These are phyloP conservation scores for Colletotrichum theobromicola DNA, from an alignment of 2,329 filamentous ascomycete species.

Conservation along the genomic window DNA sequence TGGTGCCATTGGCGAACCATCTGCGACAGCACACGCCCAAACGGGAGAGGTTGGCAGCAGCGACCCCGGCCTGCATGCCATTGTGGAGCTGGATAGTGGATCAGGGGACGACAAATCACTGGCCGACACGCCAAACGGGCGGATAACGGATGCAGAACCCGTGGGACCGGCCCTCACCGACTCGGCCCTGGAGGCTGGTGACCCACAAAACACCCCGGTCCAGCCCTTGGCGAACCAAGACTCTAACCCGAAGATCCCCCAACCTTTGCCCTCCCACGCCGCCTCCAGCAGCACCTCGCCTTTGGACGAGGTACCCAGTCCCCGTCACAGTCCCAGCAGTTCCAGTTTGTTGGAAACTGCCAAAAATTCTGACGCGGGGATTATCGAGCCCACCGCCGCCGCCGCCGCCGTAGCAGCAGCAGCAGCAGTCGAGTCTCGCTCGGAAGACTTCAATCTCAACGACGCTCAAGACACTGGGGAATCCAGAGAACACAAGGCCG, in stretches of 20 bases:
- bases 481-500: conserved; percentile 29
- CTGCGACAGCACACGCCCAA: not conserved
- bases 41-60: not conserved
- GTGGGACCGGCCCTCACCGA: conserved; percentile 24
- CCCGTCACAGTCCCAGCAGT: not conserved
- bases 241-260: conserved; percentile 23
- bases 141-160: conserved; percentile 21
- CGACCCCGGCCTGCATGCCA: conserved; percentile 17
- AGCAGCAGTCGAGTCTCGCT: conserved; percentile 2
- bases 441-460: conserved; percentile 29
- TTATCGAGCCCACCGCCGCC: conserved; percentile 1
- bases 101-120: conserved; percentile 16
- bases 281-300: not conserved
- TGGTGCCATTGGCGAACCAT: conserved; percentile 16
- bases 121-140: conserved; percentile 20
- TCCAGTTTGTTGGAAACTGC: not conserved
- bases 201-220: conserved; percentile 18
- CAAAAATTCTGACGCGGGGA: conserved; percentile 21
- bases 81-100: conserved; percentile 7
- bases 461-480: conserved; percentile 31
- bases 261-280: not conserved
- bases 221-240: conserved; percentile 19
- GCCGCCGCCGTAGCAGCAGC: not conserved
- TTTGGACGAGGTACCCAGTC: not conserved
- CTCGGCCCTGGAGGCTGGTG: conserved; percentile 22